Conservation (phyloP, 1,284 basidiomycete genomes). For the Lentinula novae-zelandiae region DNA sequence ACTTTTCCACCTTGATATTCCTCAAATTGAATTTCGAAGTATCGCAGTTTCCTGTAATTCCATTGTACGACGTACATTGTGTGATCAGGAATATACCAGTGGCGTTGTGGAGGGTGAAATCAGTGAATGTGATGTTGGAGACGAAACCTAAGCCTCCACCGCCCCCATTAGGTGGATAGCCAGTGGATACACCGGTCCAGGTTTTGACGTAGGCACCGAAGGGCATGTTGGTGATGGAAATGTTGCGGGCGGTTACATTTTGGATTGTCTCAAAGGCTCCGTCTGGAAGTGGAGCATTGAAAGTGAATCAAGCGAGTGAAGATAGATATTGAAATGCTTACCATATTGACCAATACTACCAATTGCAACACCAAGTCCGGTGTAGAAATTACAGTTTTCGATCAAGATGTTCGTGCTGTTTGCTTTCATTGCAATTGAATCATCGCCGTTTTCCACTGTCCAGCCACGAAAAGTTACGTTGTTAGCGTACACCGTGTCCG, state of each 20-base stretch:
- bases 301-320: not conserved
- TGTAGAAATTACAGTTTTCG: constrained; percentile 6
- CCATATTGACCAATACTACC: constrained; percentile 7
- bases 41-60: not conserved
- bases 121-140: constrained; percentile 1
- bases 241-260: constrained; percentile 6
- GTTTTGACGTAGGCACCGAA: constrained; percentile 4
- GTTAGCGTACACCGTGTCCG: constrained; percentile 5
- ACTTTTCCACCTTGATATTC: not conserved
- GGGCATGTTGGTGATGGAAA: constrained; percentile 1
- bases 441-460: constrained; percentile 2
- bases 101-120: constrained; percentile 1
- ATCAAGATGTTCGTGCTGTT: constrained; percentile 9
- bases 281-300: not conserved
- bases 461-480: constrained; percentile 2
- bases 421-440: constrained; percentile 3
- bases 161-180: constrained; percentile 2
- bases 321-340: not conserved
- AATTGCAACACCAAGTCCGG: constrained; percentile 1
- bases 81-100: constrained; percentile 2
- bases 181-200: constrained; percentile 4
- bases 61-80: constrained; percentile 6
- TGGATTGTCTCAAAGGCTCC: not conserved
- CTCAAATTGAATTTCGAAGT: not conserved
- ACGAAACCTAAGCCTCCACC: constrained; percentile 3